A percentile compares a stretch with the other conserved stretches of the same genome.
Evolutionary conservation across 192 early-diverging fungal species (phyloP).

Genomic region (Pilobolus umbonatus): DNA sequence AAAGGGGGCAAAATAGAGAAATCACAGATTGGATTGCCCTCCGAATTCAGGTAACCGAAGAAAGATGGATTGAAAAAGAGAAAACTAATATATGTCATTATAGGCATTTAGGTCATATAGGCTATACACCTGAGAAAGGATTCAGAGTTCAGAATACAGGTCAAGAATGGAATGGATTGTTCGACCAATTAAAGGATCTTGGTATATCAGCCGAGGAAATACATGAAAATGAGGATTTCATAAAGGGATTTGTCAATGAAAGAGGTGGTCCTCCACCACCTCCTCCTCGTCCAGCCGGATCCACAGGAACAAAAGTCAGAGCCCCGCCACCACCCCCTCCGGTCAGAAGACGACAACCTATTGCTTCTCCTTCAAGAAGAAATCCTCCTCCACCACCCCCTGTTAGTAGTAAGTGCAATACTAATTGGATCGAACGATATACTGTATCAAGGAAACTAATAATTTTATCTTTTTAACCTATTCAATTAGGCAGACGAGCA

Average conservation of each 20-base stretch:
- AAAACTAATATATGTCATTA: conserved; percentile 9
- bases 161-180: conserved; percentile 65
- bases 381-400: conserved; percentile 32
- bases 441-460: neutral
- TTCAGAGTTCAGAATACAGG: conserved; percentile 64
- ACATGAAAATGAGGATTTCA: conserved; percentile 60
- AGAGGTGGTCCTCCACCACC: conserved; percentile 48
- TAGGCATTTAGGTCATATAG: conserved; percentile 59
- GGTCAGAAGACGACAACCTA: conserved; percentile 28
- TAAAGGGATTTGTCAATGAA: conserved; percentile 62
- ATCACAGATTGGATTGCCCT: conserved; percentile 54
- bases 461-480: conserved; percentile 1
- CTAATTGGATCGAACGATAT: neutral
- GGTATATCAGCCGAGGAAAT: conserved; percentile 61
- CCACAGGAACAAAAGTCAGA: conserved; percentile 28
- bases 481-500: conserved; percentile 22
- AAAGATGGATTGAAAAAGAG: neutral
- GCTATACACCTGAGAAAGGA: conserved; percentile 53
- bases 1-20: conserved; percentile 56
- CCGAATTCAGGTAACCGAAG: conserved; percentile 41
- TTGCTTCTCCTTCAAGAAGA: conserved; percentile 33
- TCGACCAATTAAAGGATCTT: conserved; percentile 61
- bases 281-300: conserved; percentile 24
- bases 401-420: conserved; percentile 12
- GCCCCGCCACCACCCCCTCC: conserved; percentile 41